These are phyloP conservation scores for Aspergillus texensis DNA, from an alignment of 2,329 filamentous ascomycete species.

Conservation along the genomic window DNA sequence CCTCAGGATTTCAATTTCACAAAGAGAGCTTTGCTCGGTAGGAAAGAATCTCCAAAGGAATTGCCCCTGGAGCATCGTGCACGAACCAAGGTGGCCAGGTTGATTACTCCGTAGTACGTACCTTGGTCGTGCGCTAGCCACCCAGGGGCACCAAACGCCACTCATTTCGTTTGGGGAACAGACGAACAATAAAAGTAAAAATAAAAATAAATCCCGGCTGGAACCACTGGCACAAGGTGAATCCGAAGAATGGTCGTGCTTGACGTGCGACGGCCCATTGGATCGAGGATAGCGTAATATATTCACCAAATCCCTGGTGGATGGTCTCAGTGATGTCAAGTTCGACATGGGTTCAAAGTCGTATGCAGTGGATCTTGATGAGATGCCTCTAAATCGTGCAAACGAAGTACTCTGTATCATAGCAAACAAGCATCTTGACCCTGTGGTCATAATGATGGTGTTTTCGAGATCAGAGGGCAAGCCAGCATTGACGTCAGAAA, in stretches of 20 bases:
- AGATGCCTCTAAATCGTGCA: neutral
- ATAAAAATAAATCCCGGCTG: too few relatives aligned
- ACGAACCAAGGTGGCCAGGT: too few relatives aligned
- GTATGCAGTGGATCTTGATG: neutral
- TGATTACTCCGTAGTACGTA: neutral
- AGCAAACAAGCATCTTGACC: neutral
- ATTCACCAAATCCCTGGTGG: neutral
- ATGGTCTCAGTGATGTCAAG: too few relatives aligned
- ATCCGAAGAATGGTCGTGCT: too few relatives aligned
- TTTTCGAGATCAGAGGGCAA: neutral
- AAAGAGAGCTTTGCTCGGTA: neutral
- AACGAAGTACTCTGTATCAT: neutral
- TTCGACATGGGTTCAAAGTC: neutral
- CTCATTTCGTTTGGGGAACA: too few relatives aligned
- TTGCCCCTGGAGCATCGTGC: neutral
- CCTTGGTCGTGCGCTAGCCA: neutral
- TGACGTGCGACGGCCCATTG: too few relatives aligned
- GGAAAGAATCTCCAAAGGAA: neutral
- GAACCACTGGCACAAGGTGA: too few relatives aligned
- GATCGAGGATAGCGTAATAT: neutral
- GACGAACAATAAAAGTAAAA: too few relatives aligned
- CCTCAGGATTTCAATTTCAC: neutral
- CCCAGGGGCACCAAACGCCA: neutral
- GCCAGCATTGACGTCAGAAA: neutral
- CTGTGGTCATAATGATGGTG: neutral